Evolutionary conservation across 106 monocot genomes (phyloP).

Genomic region (Alisma plantagoaquatica): DNA sequence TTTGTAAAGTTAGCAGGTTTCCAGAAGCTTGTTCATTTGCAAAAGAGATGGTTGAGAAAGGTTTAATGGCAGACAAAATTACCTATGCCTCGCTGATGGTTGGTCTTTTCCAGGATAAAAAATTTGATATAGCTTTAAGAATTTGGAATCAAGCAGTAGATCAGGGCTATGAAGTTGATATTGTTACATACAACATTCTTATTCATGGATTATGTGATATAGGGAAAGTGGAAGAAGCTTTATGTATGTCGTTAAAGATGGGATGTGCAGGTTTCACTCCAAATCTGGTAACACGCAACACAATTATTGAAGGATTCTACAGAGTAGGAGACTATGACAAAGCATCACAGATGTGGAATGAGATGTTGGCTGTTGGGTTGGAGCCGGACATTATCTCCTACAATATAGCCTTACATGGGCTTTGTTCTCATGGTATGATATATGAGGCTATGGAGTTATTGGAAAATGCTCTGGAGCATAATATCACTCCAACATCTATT

Average conservation of each 20-base stretch:
- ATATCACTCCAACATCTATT: constrained; percentile 46
- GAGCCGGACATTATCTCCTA: constrained; percentile 77
- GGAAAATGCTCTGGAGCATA: constrained; percentile 33
- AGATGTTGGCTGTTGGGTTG: constrained; percentile 59
- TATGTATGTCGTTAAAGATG: constrained; percentile 47
- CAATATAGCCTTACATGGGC: constrained; percentile 73
- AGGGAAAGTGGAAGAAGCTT: constrained; percentile 54
- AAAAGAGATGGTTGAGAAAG: constrained; percentile 83
- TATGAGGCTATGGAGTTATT: constrained; percentile 48
- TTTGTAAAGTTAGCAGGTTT: constrained; percentile 62
- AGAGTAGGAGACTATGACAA: constrained; percentile 36
- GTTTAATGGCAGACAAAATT: constrained; percentile 51
- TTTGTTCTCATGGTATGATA: constrained; percentile 51
- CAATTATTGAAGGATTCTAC: constrained; percentile 75
- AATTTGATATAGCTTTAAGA: constrained; percentile 47
- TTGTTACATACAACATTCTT: constrained; percentile 62
- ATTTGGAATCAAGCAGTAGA: constrained; percentile 49
- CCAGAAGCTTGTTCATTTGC: constrained; percentile 53
- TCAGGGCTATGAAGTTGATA: constrained; percentile 42
- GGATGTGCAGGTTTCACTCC: constrained; percentile 40
- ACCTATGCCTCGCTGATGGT: constrained; percentile 74
- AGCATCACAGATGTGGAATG: constrained; percentile 55
- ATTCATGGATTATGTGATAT: constrained; percentile 70
- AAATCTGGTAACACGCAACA: constrained; percentile 70
- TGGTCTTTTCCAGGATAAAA: constrained; percentile 77